These are phyloP conservation scores for Podospora pseudoanserina DNA, from an alignment of 495 filamentous ascomycete genomes.

Conservation along the genomic window DNA sequence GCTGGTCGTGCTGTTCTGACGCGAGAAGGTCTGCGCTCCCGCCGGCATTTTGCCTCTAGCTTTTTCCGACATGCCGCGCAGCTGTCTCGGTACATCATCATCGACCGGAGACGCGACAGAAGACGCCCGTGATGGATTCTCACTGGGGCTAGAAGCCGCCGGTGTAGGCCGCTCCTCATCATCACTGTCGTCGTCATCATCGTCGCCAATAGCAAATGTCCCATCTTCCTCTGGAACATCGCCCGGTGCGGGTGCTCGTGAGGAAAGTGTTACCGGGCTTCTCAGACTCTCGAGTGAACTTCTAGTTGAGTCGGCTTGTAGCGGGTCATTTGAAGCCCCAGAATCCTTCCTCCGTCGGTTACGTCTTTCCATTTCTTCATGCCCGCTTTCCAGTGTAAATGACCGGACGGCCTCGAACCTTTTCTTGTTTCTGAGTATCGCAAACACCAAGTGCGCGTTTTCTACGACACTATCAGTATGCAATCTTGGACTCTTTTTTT, in stretches of 20 bases:
- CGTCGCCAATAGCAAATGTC: constrained; percentile 84
- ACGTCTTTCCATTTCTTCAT: constrained; percentile 84
- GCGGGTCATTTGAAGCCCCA: constrained; percentile 41
- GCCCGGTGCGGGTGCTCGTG: constrained; percentile 60
- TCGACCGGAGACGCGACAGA: constrained; percentile 60
- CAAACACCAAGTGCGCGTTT: constrained; percentile 80
- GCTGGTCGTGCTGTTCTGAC: constrained; percentile 88
- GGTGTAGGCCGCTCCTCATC: constrained; percentile 66
- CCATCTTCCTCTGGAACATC: constrained; percentile 74
- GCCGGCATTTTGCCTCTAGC: constrained; percentile 96
- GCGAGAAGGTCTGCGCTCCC: constrained; percentile 73
- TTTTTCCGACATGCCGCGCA: constrained; percentile 98
- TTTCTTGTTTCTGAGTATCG: constrained; percentile 73
- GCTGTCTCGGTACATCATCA: constrained; percentile 79
- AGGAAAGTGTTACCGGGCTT: constrained; percentile 53
- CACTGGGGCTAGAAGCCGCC: constrained; percentile 65
- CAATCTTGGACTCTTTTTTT: neutral
- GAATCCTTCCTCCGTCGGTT: constrained; percentile 71
- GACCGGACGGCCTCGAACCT: constrained; percentile 83
- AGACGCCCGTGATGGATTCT: constrained; percentile 64
- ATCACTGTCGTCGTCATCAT: constrained; percentile 78
- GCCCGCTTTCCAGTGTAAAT: constrained; percentile 93
- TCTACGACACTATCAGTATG: constrained; percentile 47
- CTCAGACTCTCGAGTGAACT: constrained; percentile 70
- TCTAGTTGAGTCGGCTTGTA: constrained; percentile 48